These are phyloP conservation scores for Phaffia tasmanica DNA, from an alignment of 768 basidiomycete species.

Conservation along the genomic window DNA sequence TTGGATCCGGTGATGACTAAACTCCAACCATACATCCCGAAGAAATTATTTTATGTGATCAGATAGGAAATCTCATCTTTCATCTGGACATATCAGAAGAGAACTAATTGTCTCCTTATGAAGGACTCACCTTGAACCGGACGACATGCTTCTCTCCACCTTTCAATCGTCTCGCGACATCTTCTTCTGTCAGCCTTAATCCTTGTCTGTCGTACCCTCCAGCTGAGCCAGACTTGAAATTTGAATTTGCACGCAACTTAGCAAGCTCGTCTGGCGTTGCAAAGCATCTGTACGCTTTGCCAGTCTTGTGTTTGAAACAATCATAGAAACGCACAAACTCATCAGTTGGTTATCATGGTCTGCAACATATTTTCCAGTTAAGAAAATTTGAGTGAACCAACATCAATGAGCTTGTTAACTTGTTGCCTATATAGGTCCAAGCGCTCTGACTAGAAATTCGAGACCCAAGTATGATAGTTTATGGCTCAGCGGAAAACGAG, in stretches of 20 bases:
- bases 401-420: constrained; percentile 62
- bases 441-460: constrained; percentile 60
- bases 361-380: constrained; percentile 2
- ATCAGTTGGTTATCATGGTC: neutral
- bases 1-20: constrained; percentile 6
- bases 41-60: no score
- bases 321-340: neutral
- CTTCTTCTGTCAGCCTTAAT: constrained; percentile 73
- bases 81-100: neutral
- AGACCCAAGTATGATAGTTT: neutral
- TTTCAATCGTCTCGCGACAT: constrained; percentile 58
- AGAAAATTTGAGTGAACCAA: constrained; percentile 37
- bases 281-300: constrained; percentile 90
- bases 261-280: constrained; percentile 64
- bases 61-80: neutral
- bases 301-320: constrained; percentile 45
- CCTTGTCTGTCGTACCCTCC: constrained; percentile 81
- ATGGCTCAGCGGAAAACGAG: neutral
- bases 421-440: constrained; percentile 71
- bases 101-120: neutral
- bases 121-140: constrained; percentile 64
- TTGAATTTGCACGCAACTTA: constrained; percentile 46
- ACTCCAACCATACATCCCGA: neutral
- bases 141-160: constrained; percentile 71
- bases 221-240: constrained; percentile 49